Evolutionary conservation across 257 asterid genomes (phyloP).

Genomic region (Salvia splendens): DNA sequence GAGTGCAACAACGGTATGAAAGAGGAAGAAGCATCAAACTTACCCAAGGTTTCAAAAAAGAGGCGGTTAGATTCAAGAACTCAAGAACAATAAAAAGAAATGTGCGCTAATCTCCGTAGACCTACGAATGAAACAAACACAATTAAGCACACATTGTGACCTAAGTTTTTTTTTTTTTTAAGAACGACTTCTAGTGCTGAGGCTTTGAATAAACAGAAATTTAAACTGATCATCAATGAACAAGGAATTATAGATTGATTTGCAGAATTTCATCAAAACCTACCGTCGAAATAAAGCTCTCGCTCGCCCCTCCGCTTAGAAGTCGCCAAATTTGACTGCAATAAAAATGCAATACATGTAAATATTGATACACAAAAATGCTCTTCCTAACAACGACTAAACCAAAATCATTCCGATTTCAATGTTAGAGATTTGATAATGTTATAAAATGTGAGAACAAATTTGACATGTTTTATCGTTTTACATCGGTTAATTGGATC

Average conservation of each 20-base stretch:
- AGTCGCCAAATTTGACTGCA: constrained; percentile 75
- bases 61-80: constrained; percentile 34
- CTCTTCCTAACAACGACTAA: background rate
- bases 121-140: constrained; percentile 39
- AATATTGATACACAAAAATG: too few species aligned
- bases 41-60: constrained; percentile 48
- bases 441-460: background rate
- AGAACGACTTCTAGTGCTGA: background rate
- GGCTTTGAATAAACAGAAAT: background rate
- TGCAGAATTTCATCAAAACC: background rate
- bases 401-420: background rate
- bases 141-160: background rate
- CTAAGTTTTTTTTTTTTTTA: too few species aligned
- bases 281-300: constrained; percentile 66
- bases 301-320: constrained; percentile 79
- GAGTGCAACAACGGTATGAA: background rate
- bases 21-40: constrained; percentile 11
- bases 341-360: background rate
- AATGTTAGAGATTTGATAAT: background rate
- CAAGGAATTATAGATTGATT: background rate
- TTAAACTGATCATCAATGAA: background rate
- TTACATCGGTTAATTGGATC: background rate
- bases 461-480: background rate
- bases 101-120: constrained; percentile 80
- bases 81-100: constrained; percentile 43